These are phyloP conservation scores for Leccinum imitatum DNA, from an alignment of 768 basidiomycete genomes.

Conservation along the genomic window DNA sequence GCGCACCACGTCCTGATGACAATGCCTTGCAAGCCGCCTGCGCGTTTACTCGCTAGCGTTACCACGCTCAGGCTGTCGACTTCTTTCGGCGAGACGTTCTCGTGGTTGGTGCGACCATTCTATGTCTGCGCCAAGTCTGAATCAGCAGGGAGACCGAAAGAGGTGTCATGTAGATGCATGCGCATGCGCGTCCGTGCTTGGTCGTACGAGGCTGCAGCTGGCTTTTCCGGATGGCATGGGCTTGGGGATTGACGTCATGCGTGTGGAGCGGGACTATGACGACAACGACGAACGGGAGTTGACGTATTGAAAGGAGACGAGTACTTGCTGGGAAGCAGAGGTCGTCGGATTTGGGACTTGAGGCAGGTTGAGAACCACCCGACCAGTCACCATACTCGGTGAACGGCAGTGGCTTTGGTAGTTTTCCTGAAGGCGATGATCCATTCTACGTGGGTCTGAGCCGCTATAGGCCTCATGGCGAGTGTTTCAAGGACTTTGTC, in stretches of 20 bases:
- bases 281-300: not conserved
- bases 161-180: not conserved
- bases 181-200: conserved; percentile 3
- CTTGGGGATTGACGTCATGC: conserved; percentile 19
- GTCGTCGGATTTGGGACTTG: not conserved
- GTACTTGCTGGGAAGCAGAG: not conserved
- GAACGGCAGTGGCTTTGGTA: not conserved
- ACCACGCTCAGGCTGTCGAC: conserved; percentile 17
- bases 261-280: not conserved
- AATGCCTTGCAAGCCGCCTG: too few species aligned
- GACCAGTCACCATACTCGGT: not conserved
- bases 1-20: too few species aligned
- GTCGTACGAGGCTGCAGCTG: conserved; percentile 29
- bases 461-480: not conserved
- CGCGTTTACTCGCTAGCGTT: too few species aligned
- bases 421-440: not conserved
- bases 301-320: not conserved
- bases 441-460: not conserved
- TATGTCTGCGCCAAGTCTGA: not conserved
- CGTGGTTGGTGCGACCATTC: conserved; percentile 1
- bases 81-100: conserved; percentile 28
- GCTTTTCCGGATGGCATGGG: conserved; percentile 32
- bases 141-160: not conserved
- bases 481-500: not conserved
- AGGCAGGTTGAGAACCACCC: too few species aligned